A percentile compares a stretch with the other conserved stretches of the same genome.
These are phyloP conservation scores for Excoecaria cochinchinensis DNA, from an alignment of 345 rosid species.

Conservation along the genomic window DNA sequence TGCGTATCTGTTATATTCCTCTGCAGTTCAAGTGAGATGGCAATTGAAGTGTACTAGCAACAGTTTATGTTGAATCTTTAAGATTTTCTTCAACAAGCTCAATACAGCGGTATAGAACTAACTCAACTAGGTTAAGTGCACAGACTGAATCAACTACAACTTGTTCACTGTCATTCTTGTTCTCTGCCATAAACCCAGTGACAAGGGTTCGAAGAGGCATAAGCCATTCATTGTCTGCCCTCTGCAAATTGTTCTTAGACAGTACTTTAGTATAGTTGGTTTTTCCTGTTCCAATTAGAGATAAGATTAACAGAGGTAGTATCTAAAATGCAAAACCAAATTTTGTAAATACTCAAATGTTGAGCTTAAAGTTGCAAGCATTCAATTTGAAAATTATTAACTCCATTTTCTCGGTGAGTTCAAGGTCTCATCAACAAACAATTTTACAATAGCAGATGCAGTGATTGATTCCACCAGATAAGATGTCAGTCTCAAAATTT, in stretches of 20 bases:
- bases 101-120: constrained; percentile 76
- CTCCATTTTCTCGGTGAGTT: not conserved
- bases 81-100: constrained; percentile 79
- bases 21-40: not conserved
- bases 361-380: not conserved
- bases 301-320: not conserved
- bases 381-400: not conserved
- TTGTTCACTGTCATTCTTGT: constrained; percentile 40
- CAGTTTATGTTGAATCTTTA: constrained; percentile 17
- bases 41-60: not conserved
- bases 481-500: not conserved
- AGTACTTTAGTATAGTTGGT: constrained; percentile 47
- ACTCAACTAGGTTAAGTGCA: constrained; percentile 59
- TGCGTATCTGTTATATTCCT: not conserved
- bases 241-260: constrained; percentile 53
- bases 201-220: constrained; percentile 70
- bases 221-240: constrained; percentile 75
- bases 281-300: constrained; percentile 40
- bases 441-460: not conserved
- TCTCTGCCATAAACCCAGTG: constrained; percentile 45
- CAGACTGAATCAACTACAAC: constrained; percentile 32
- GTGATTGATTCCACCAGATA: not conserved
- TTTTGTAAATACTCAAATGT: not conserved
- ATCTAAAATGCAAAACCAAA: not conserved
- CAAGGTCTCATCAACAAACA: not conserved